Evolutionary conservation across 768 basidiomycete species (phyloP), one percentile per base, ranked within the genome.

Genomic region (Hydnum rufescens): DNA sequence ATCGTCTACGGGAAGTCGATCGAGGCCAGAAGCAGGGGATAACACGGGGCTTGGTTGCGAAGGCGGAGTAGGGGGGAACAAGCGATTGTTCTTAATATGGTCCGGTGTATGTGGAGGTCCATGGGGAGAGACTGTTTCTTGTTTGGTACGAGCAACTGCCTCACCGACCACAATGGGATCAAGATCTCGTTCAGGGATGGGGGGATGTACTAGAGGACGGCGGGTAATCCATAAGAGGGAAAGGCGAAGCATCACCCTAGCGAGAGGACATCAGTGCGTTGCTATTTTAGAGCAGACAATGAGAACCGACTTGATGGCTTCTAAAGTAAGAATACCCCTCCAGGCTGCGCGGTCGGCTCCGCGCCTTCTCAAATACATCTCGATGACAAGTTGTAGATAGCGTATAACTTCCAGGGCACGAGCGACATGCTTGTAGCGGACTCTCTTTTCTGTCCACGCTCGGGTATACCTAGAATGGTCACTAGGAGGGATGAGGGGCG

Each of bases 401-500:
- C 76, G 76, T 57, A 90, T 71, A 32, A 88, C 68, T 60, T 85
- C 80, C 4, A 96, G 72, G 2, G 71, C 61, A 42, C 88, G 71
- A 23, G 83, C 78, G 5, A 76, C 75, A 78, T 82, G 82, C 64
- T 80, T 82, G 68, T 96, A 97, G 16, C 70, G 63, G 4, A 60
- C 50, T 43, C 78, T 74, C 60, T 73, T 77, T 62, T 81, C 76
- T 19, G 76, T 72, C 85, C 85, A 97, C 44, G 84, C 82, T 53
- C 76, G 76, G 16, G 93, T 95, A 65, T 86, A 97, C 55, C 89
- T 84, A 30, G 85, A 74, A 64, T 96, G 93, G 57, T 74, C 68
- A 30, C 80, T 76, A 16, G 76, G 70, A 5, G 83, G 81, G 51
- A 92, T 74, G 55, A 88, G 74, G 39, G 84, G 80, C 49, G 71